Base-by-base conservation (phyloP, 1,139 yeast species). In the Yueomyces sp. region DNA sequence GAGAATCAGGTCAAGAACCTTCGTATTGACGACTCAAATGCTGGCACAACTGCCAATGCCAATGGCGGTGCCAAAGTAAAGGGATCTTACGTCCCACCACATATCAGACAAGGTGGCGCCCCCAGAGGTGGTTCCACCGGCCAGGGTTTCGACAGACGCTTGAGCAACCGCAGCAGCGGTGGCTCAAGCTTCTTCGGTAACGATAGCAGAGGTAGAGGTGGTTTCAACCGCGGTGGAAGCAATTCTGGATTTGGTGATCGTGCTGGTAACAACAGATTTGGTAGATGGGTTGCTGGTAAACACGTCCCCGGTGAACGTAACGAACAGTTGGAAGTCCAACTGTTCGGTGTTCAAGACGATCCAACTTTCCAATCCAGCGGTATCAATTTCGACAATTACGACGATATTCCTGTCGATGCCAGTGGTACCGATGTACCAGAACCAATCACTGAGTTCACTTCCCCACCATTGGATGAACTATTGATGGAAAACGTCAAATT, bases 401-500 rank as follows among this genome's bases (percentile, higher is more conserved):
- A 91, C 64, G 97, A 91, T 48, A 91, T 93, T 53, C 98, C 98
- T 49, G 96, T 91, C 52, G 97, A 91, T 68, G 99, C 96, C 41
- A 71, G 95, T 41, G 99, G 99, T 68, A 84, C 82, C 41, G 78
- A 83, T 50, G 96, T 87, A 44, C 98, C 98, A 47, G 97, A 89
- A 60, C 89, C 97, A 50, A 83, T 93, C 57, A 69, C 81, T 50
- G 69, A 83, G 46, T 93, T 93, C 67, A 83, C 93, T 47, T 68
- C 89, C 50, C 97, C 97, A 52, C 97, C 97, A 46, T 76, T 93
- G 65, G 97, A 89, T 62, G 70, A 72, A 46, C 76, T 91, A 57
- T 74, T 93, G 61, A 80, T 93, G 53, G 89, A 83, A 64, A 93
- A 91, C 70, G 84, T 93, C 54, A 72, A 71, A 52, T 72, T 82